Base-by-base conservation (phyloP, 2,329 filamentous ascomycete genomes). In the Ophiostoma piceae region DNA sequence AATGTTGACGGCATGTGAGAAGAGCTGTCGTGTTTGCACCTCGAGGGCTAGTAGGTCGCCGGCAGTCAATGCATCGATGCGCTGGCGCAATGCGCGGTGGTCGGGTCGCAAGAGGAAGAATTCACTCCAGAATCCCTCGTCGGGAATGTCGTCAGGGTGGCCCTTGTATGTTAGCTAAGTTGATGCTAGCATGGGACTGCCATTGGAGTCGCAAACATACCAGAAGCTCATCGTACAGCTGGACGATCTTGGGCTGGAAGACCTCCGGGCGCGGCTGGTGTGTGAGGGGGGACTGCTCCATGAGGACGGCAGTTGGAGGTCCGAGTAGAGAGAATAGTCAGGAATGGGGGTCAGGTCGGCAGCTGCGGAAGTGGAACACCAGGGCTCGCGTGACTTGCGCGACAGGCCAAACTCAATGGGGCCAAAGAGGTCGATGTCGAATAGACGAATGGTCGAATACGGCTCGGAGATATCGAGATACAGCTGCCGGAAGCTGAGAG, bases 171-270 rank as follows among this genome's bases (percentile, higher is more conserved):
- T 39, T 39, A 65, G 32, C 35, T 2, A 16, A 47, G n/a, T 14
- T 65, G 5, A 32, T 39, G 41, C 41, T 9, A 3, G 41, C 41
- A 16, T 43, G 43, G n/a, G 9, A 26, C n/a, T 43, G 37, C 64
- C 6, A 19, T 19, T 47, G 16, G 3, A 47, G 19, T 26, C 41
- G 19, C 19, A 39, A 8, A 37, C 64, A 22, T 67, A 67, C 43
- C n/a, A 70, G 94, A 26, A 98, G 83, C 74, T 87, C 85, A 76
- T 94, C 88, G 80, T 99, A 99, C 68, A 98, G 87, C 79, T 91
- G 86, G 72, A 96, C 90, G 74, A 99, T 92, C 82, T 99, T 99
- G 69, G 92, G 94, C 80, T 96, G 91, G 78, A 99, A 97, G 57
- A 90, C 87, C 79, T 96, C 91, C 69, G 94, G 95, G 76, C 92